These are phyloP conservation scores for Lentinula raphanica DNA, from an alignment of 768 basidiomycete species.

Conservation along the genomic window DNA sequence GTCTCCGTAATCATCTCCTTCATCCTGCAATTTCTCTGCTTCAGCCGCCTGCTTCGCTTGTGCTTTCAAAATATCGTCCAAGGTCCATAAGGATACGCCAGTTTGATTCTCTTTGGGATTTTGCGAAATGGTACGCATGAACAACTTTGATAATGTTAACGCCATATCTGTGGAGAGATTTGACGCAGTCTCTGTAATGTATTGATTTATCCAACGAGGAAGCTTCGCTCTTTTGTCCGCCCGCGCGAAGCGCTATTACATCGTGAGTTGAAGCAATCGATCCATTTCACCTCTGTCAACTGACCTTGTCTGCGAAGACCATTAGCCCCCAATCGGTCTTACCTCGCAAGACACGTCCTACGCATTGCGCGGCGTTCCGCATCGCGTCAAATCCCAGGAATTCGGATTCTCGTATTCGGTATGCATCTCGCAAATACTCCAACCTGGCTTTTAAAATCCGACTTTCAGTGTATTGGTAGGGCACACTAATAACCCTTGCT, in stretches of 20 bases:
- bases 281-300: slow-evolving; percentile 1
- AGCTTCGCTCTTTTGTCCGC: slow-evolving; percentile 93
- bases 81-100: slow-evolving; percentile 89
- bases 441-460: slow-evolving; percentile 95
- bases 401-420: slow-evolving; percentile 97
- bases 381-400: slow-evolving; percentile 99
- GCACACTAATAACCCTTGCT: slow-evolving; percentile 51
- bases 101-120: slow-evolving; percentile 96
- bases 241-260: slow-evolving; percentile 74
- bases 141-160: slow-evolving; percentile 86
- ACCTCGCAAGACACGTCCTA: slow-evolving; percentile 93
- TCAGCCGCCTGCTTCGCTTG: slow-evolving; percentile 76
- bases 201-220: slow-evolving; percentile 98
- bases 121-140: slow-evolving; percentile 98
- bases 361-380: slow-evolving; percentile 98
- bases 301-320: slow-evolving; percentile 98
- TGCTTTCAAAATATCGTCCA: slow-evolving; percentile 85
- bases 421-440: slow-evolving; percentile 96
- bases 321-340: slow-evolving; percentile 99
- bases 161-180: slow-evolving; percentile 99
- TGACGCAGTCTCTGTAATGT: slow-evolving; percentile 96
- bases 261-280: neutral
- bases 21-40: slow-evolving; percentile 34
- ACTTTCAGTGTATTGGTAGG: slow-evolving; percentile 97
- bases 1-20: slow-evolving; percentile 62